These are phyloP conservation scores for Lindgomyces ingoldianus DNA, from an alignment of 495 filamentous ascomycete species.

Conservation along the genomic window DNA sequence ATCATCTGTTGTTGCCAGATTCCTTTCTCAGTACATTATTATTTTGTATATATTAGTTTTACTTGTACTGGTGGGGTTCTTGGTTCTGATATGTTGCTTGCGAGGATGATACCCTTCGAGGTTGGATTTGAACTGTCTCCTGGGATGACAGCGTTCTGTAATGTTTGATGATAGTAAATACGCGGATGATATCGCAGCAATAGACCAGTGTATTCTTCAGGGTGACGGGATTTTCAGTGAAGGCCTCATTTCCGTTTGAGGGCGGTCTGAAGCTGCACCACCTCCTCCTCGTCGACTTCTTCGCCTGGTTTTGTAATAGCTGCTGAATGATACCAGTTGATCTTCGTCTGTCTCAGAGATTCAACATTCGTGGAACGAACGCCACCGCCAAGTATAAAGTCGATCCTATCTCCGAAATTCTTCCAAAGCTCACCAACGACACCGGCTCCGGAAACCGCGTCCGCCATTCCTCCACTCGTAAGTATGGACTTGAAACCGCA, in stretches of 20 bases:
- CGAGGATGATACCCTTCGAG: conserved; percentile 7
- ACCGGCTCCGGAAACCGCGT: conserved; percentile 30
- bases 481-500: conserved; percentile 53
- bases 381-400: conserved; percentile 48
- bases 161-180: neutral
- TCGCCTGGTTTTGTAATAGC: conserved; percentile 38
- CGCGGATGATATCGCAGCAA: neutral
- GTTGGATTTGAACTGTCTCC: neutral
- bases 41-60: conserved; percentile 1
- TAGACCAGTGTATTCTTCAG: neutral
- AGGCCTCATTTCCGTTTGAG: neutral
- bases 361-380: conserved; percentile 47
- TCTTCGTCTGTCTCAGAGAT: conserved; percentile 39
- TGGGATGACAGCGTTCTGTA: neutral
- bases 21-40: too few relatives aligned
- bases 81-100: neutral
- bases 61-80: neutral
- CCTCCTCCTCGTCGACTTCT: conserved; percentile 27
- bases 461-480: conserved; percentile 50
- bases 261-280: conserved; percentile 3
- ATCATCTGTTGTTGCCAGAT: too few relatives aligned
- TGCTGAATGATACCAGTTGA: conserved; percentile 48
- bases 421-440: conserved; percentile 31
- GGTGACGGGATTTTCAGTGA: neutral
- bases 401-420: conserved; percentile 6